phyloP scores from a whole-genome alignment of 2,329 filamentous ascomycete genomes.

The Fusarium pininemorale region DNA sequence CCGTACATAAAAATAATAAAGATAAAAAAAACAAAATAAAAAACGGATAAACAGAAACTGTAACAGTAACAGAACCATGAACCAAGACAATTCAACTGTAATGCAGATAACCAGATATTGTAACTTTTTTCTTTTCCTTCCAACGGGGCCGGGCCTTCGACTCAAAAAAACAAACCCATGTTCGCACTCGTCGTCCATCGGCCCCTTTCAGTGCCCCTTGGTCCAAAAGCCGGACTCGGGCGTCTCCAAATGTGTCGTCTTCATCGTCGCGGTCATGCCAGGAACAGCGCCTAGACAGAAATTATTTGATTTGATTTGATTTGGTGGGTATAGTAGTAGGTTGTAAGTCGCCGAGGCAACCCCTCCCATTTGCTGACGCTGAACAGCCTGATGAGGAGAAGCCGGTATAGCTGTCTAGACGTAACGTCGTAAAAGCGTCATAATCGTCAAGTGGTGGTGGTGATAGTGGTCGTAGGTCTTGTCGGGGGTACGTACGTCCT shows the following conservation, averaged over 20 bases:
- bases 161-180: constrained; percentile 20
- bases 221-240: constrained; percentile 32
- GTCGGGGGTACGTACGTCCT: constrained; percentile 46
- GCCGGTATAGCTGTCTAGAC: constrained; percentile 56
- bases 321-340: constrained; percentile 51
- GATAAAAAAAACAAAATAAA: background rate
- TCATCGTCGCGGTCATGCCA: constrained; percentile 48
- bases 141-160: constrained; percentile 22
- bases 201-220: constrained; percentile 26
- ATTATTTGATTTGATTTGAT: constrained; percentile 46
- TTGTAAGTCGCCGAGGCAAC: constrained; percentile 50
- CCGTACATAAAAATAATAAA: background rate
- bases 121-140: constrained; percentile 45
- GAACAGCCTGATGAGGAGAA: constrained; percentile 45
- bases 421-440: constrained; percentile 58
- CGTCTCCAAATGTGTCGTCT: constrained; percentile 31
- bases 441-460: constrained; percentile 56
- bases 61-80: constrained; percentile 23
- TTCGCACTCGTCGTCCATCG: constrained; percentile 23
- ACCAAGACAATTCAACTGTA: constrained; percentile 23
- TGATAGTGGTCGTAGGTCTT: constrained; percentile 50
- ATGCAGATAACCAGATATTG: constrained; percentile 36
- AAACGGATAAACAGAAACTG: constrained; percentile 19
- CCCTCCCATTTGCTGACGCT: constrained; percentile 43
- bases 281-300: constrained; percentile 48